Evolutionary conservation across 495 filamentous ascomycete genomes (phyloP).

Genomic region (Hypomontagnella submonticulosa): DNA sequence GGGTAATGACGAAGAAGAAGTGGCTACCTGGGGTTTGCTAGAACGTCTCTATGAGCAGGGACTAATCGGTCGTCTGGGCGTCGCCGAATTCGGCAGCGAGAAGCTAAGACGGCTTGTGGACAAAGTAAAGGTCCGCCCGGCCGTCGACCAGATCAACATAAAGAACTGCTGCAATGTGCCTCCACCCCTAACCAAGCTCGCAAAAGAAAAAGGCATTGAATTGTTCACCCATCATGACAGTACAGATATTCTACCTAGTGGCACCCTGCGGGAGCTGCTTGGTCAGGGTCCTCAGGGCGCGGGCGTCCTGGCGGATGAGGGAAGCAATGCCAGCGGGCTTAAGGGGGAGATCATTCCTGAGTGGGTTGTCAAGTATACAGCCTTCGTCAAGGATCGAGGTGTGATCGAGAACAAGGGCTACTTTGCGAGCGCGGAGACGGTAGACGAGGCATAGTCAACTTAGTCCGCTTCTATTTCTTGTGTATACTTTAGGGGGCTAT

Average conservation of each 20-base stretch:
- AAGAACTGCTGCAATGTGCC: conserved; percentile 97
- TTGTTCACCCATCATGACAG: conserved; percentile 95
- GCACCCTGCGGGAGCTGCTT: conserved; percentile 83
- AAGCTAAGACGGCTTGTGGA: conserved; percentile 69
- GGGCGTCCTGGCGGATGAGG: conserved; percentile 69
- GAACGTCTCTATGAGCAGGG: conserved; percentile 79
- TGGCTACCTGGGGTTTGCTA: conserved; percentile 73
- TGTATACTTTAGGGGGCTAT: conserved; percentile 17
- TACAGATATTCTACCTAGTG: conserved; percentile 86
- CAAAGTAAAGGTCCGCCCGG: conserved; percentile 75
- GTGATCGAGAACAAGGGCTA: conserved; percentile 99
- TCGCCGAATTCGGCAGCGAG: conserved; percentile 90
- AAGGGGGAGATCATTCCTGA: conserved; percentile 82
- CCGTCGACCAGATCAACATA: conserved; percentile 96
- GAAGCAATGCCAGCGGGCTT: conserved; percentile 61
- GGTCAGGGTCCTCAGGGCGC: conserved; percentile 73
- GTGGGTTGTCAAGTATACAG: conserved; percentile 98
- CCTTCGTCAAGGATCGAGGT: conserved; percentile 94
- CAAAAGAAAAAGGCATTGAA: conserved; percentile 86
- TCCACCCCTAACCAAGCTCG: conserved; percentile 83
- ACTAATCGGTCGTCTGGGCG: conserved; percentile 76
- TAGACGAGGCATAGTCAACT: conserved; percentile 34
- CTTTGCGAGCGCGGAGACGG: conserved; percentile 83
- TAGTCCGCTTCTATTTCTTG: not conserved
- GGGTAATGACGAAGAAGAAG: conserved; percentile 72